Evolutionary conservation across 2,329 filamentous ascomycete species (phyloP), one percentile per base, ranked within the genome.

Genomic region (Hypoxylon sp.): DNA sequence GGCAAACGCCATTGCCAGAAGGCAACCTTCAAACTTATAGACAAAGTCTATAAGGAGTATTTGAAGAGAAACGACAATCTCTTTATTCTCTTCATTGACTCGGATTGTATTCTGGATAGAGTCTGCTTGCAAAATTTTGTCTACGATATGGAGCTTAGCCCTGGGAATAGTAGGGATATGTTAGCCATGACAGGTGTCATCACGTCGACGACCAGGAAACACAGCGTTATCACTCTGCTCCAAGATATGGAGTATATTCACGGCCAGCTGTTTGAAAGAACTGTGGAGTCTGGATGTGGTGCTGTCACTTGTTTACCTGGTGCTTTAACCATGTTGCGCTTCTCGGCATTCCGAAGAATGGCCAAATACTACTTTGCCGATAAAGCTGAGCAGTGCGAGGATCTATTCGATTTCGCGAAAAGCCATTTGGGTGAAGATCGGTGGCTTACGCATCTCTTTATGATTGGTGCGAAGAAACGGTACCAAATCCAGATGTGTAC

Each of bases 231-330:
- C 76, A 98, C 96, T 0, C 84, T 99, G 13, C 85, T 99, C 4
- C 95, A 99, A 80, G 95, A 99, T 74, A 97, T 98, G 91, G 96
- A 99, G 80, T 98, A 98, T 77, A 92, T 98, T 29, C 96, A 98
- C 79, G 96, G 95, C 5, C 96, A 99, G 79, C 87, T 98, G 3
- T 98, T 98, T 76, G 96, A 99, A 80, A 90, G 95, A 62, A 97
- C 94, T 0, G 94, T 98, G 33, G 95, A 99, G 78, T 98, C 95
- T 4, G 93, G 92, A 6, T 98, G 95, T 78, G 95, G 95, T 57
- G 90, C 95, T 5, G 95, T 99, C 52, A 98, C 95, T 35, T 99
- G 95, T 80, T 85, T 99, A 52, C 96, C 96, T 0, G 95, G 96
- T 29, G 95, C 95, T n/a, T 82, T 98, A 73, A 98, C 95, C 0